Percentiles rank a stretch among this genome's conserved stretches.
These are phyloP conservation scores for Gremmenia infestans DNA, from an alignment of 2,329 filamentous ascomycete species.

Conservation along the genomic window DNA sequence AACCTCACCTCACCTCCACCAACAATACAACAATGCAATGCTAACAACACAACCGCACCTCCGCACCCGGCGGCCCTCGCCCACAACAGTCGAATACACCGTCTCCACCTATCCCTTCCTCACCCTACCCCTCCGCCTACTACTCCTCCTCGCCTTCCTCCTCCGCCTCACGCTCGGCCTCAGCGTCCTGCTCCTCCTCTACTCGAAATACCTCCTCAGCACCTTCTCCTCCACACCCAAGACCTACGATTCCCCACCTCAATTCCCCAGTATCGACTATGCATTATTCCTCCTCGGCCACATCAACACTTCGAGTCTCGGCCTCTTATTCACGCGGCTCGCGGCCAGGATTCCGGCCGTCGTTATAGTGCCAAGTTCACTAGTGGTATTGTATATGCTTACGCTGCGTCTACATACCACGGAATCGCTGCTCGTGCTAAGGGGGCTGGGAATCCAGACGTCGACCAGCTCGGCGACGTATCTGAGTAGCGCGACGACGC, in stretches of 20 bases:
- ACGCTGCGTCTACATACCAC: constrained; percentile 50
- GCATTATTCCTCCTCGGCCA: constrained; percentile 27
- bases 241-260: constrained; percentile 1
- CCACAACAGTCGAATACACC: constrained; percentile 87
- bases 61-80: constrained; percentile 64
- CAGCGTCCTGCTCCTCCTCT: constrained; percentile 43
- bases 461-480: constrained; percentile 66
- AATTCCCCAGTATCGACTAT: constrained; percentile 14
- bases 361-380: constrained; percentile 36
- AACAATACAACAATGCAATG: constrained; percentile 41
- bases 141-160: constrained; percentile 41
- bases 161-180: constrained; percentile 38
- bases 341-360: constrained; percentile 36
- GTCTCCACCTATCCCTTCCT: constrained; percentile 70
- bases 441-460: constrained; percentile 87
- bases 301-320: constrained; percentile 28
- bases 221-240: constrained; percentile 2
- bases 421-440: constrained; percentile 83
- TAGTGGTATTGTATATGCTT: constrained; percentile 39
- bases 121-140: constrained; percentile 43
- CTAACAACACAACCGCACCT: constrained; percentile 57
- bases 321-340: constrained; percentile 31
- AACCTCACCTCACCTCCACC: background rate
- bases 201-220: constrained; percentile 40
- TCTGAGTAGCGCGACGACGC: constrained; percentile 55